Conservation (phyloP, 345 rosid species). For the Citrus maxima region DNA sequence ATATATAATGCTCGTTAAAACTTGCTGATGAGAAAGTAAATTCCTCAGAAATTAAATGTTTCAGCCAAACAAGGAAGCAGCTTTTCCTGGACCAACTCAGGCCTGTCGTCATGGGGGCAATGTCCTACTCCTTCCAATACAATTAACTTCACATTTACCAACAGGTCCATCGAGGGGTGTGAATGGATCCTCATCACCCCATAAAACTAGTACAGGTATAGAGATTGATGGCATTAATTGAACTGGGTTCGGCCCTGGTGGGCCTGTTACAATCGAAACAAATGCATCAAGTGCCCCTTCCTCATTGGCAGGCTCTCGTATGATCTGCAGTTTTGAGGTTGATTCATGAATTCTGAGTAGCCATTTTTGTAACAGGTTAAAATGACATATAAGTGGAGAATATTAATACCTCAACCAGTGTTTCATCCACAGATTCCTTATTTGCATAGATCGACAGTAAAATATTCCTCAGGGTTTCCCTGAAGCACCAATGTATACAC, state of each 20-base stretch:
- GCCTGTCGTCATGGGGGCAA: constrained; percentile 77
- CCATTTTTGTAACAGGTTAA: background rate
- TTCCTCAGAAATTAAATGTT: background rate
- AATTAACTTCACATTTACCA: constrained; percentile 59
- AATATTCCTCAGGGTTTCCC: constrained; percentile 64
- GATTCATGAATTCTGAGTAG: too few relatives aligned
- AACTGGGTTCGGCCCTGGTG: constrained; percentile 36
- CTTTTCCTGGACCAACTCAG: constrained; percentile 60
- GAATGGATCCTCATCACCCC: constrained; percentile 88
- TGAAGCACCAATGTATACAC: constrained; percentile 23
- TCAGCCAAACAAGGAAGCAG: constrained; percentile 71
- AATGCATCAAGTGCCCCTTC: constrained; percentile 97
- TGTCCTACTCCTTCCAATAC: constrained; percentile 83
- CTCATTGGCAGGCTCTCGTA: constrained; percentile 69
- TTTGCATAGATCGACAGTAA: constrained; percentile 67
- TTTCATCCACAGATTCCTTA: constrained; percentile 77
- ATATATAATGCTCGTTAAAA: too few relatives aligned
- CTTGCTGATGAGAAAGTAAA: background rate
- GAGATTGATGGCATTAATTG: constrained; percentile 53
- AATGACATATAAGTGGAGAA: background rate
- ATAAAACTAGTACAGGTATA: constrained; percentile 62
- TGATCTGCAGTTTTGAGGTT: constrained; percentile 40
- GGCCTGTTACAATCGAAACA: constrained; percentile 72
- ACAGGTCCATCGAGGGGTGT: constrained; percentile 48
- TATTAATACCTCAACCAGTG: constrained; percentile 63